These are phyloP conservation scores for Debaryomyces sp. DNA, from an alignment of 1,139 yeast genomes.

Conservation along the genomic window DNA sequence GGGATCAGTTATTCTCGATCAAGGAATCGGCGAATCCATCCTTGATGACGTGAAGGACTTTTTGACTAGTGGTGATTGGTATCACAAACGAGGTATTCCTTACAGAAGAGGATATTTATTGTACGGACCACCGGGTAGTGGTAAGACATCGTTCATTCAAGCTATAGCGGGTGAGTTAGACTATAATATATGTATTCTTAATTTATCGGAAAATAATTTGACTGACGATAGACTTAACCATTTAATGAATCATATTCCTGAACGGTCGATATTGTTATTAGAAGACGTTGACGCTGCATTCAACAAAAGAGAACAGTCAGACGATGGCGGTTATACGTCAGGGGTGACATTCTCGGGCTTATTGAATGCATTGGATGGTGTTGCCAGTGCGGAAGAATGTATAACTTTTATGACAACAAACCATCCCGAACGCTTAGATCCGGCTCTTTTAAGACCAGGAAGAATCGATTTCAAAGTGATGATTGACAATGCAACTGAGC, in stretches of 20 bases:
- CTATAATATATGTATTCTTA: constrained; percentile 90
- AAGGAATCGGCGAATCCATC: constrained; percentile 67
- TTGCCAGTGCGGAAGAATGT: constrained; percentile 97
- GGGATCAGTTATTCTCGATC: constrained; percentile 84
- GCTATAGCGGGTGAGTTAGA: constrained; percentile 96
- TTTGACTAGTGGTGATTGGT: constrained; percentile 82
- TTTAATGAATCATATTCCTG: constrained; percentile 94
- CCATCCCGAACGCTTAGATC: constrained; percentile 91
- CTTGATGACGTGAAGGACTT: constrained; percentile 79
- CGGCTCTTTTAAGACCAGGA: constrained; percentile 88
- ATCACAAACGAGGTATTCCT: constrained; percentile 93
- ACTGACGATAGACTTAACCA: constrained; percentile 95
- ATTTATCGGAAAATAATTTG: constrained; percentile 84
- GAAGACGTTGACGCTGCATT: constrained; percentile 98
- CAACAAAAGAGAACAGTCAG: constrained; percentile 74
- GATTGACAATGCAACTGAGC: constrained; percentile 81
- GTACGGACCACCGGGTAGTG: constrained; percentile 98
- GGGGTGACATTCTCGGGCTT: constrained; percentile 96
- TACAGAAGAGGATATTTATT: constrained; percentile 92
- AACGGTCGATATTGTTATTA: constrained; percentile 75
- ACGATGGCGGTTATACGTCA: constrained; percentile 72
- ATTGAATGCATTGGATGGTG: constrained; percentile 93
- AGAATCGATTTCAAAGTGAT: constrained; percentile 84
- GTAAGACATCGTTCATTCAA: constrained; percentile 93
- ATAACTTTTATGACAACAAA: constrained; percentile 97